Evolutionary conservation across 768 basidiomycete species (phyloP).

Genomic region (Strobilomyces echinocephalus): DNA sequence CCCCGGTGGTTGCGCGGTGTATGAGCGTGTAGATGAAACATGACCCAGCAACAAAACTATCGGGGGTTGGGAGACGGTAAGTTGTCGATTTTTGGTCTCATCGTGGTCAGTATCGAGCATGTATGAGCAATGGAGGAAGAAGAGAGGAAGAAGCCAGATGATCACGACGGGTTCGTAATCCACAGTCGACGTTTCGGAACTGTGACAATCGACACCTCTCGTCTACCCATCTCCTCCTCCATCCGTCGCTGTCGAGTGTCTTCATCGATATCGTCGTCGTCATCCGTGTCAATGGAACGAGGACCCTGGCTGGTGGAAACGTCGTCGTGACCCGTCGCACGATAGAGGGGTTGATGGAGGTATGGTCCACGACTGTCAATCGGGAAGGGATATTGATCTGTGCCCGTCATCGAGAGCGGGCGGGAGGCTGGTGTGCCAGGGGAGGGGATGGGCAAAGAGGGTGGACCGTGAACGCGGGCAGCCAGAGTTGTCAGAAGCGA

Average conservation of each 20-base stretch:
- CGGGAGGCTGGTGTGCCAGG: constrained; percentile 36
- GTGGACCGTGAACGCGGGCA: constrained; percentile 38
- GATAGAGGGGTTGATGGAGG: constrained; percentile 60
- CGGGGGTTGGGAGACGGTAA: not conserved
- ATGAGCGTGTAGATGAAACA: constrained; percentile 13
- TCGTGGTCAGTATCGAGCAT: constrained; percentile 23
- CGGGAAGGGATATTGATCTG: constrained; percentile 43
- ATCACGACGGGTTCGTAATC: constrained; percentile 62
- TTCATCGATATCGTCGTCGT: constrained; percentile 69
- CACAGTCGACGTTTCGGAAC: constrained; percentile 71
- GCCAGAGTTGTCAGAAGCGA: constrained; percentile 54
- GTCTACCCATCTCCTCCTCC: constrained; percentile 76
- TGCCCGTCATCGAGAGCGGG: constrained; percentile 37
- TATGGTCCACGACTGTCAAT: constrained; percentile 55
- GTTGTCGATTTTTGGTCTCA: constrained; percentile 7
- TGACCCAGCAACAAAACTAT: constrained; percentile 13
- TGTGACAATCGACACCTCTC: constrained; percentile 79
- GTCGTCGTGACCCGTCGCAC: constrained; percentile 42
- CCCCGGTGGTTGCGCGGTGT: not conserved
- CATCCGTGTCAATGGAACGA: constrained; percentile 51
- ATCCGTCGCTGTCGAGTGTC: constrained; percentile 68
- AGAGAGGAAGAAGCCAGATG: not conserved
- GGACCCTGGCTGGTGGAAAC: constrained; percentile 37
- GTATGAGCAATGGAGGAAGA: constrained; percentile 7
- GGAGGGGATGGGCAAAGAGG: constrained; percentile 29